Evolutionary conservation across 2,329 filamentous ascomycete species (phyloP), one percentile per base, ranked within the genome.

Genomic region (Thelonectria discophora): DNA sequence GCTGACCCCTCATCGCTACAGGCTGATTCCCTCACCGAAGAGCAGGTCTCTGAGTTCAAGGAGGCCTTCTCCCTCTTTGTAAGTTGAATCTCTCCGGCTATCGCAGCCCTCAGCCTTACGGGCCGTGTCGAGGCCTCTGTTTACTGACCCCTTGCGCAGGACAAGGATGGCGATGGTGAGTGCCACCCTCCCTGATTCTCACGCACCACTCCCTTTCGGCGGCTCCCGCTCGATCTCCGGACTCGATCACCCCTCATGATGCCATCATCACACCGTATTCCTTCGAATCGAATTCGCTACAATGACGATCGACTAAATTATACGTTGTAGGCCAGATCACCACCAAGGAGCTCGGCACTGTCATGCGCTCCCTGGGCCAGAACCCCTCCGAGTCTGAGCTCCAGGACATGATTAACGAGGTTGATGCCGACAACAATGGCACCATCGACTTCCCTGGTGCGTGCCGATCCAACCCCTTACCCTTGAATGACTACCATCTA

Each of bases 31-130:
- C 90, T 99, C 77, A 98, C 95, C 74, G 95, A 99, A 87, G 95
- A 99, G 85, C 95, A 99, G 88, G 95, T 99, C 80, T 98, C 95
- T 79, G 95, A 99, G 86, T 99, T 98, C 87, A 99, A 98, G 91
- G 95, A 99, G 86, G 95, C 95, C 58, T 99, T 99, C 85, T 99
- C 95, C 80, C 92, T 99, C 71, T 99, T 99, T 82, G 95, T 99
- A 90, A 90, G 95, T 82, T 21, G 47, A 45, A 18, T 54, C 11
- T 42, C 40, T 32, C 34, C 51, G 32, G 49, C 51, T 53, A 24
- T 51, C 42, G 34, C n/a, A 42, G 15, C 15, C 24, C 37, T 43
- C 17, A 18, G 37, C 24, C 34, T 48, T 37, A 50, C 39, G 32
- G 40, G 11, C 20, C 30, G 21, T 34, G 21, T 40, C 48, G 60